Evolutionary conservation across 805 yeast genomes (phyloP).

Genomic region (Lipomyces mesembrius): DNA sequence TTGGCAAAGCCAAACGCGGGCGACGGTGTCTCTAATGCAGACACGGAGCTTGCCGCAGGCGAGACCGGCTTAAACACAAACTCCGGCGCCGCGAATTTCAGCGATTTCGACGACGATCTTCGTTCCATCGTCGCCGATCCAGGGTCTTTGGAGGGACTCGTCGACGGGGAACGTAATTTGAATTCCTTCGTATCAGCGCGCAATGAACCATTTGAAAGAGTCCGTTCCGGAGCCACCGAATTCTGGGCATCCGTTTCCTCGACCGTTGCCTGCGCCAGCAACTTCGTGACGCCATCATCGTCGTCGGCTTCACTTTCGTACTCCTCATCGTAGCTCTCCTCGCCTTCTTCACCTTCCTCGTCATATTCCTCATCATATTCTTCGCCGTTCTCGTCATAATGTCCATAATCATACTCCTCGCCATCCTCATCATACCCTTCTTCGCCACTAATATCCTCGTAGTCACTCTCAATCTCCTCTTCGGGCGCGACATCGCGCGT

Average conservation of each 20-base stretch:
- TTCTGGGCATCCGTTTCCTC: background rate
- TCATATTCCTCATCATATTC: constrained; percentile 14
- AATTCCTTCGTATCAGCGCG: constrained; percentile 6
- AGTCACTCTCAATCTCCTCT: constrained; percentile 17
- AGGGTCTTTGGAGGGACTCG: background rate
- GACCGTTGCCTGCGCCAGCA: background rate
- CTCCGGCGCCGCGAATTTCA: background rate
- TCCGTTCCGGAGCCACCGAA: background rate
- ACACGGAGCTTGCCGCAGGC: background rate
- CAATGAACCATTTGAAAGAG: background rate
- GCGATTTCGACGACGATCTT: background rate
- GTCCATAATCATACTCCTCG: constrained; percentile 1
- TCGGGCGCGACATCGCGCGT: background rate
- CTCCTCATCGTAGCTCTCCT: background rate
- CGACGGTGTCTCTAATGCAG: background rate
- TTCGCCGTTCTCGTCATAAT: constrained; percentile 10
- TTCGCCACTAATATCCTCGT: constrained; percentile 18
- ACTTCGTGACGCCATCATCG: background rate
- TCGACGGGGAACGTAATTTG: background rate
- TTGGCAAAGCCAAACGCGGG: background rate
- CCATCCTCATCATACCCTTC: constrained; percentile 18
- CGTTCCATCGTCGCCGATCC: background rate
- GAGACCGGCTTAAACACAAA: background rate
- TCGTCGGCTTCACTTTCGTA: background rate
- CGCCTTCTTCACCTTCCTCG: constrained; percentile 25